Evolutionary conservation across 495 filamentous ascomycete species (phyloP), one percentile per base, ranked within the genome.

Genomic region (Rostrohypoxylon terebratum): DNA sequence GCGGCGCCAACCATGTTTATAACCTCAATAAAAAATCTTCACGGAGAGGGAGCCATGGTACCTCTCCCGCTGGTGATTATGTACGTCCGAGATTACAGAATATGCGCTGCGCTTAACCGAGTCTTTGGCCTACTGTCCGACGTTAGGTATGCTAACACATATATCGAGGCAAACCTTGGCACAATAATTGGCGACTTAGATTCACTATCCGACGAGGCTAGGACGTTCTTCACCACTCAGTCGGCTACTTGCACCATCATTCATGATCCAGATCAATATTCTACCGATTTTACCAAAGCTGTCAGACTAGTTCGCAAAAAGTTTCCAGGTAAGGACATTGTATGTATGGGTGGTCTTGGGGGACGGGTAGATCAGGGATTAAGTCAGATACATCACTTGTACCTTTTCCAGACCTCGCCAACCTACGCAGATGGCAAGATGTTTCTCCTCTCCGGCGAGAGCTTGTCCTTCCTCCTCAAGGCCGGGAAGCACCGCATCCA

Each of bases 351-450:
- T 21, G 91, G 93, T 14, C 85, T 98, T 0, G 93, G 91, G 20
- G 96, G 96, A 2, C 88, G 96, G 28, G 92, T 97, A 6, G 96
- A 99, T 78, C 96, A 98, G 69, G 94, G 90, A 3, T 86, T 99
- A 33, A 94, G 93, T 31, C 90, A 95, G 57, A 84, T 99, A 47
- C 93, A 96, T 75, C 91, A 94, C 74, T 79, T 94, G 33, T 92
- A 89, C 73, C 78, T 90, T 60, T 87, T 87, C 75, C 86, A 88
- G 69, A 69, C 66, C 4, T 78, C 80, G 13, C 81, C 75, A 51
- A 82, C 71, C 45, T 83, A 86, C 38, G 77, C 79, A 74, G 74
- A 82, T 8, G 80, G 83, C 40, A 72, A 80, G 63, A 74, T 95
- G 66, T 94, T 90, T 71, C 86, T 99, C 2, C 81, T 96, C 59